Base-by-base conservation (phyloP, 768 basidiomycete species). In the Scleroderma citrinum region DNA sequence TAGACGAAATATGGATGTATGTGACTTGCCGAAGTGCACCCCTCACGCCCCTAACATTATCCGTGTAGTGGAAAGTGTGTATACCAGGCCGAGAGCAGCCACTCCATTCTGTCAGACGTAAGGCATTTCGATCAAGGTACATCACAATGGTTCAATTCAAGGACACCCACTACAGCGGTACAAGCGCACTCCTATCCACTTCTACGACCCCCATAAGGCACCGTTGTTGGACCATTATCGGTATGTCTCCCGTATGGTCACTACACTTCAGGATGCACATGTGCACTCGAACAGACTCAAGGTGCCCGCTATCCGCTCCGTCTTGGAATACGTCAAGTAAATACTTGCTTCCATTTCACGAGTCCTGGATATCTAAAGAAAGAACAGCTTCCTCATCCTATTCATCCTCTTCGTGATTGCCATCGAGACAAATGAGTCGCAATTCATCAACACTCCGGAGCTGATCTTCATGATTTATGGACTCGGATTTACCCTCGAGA, bases 151-250 rank as follows among this genome's bases (percentile, higher is more conserved):
- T 16, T 42, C 23, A 47, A 14, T 32, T n/a, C 19, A 32, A 46
- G 7, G 52, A 20, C 26, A 17, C 7, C 48, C n/a, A 29, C 26
- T 38, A 17, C 54, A 94, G 92, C 93, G 89, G 23, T 97, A 97
- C 68, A 96, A 96, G 71, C 79, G 85, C 42, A 89, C 80, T 21
- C 92, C 94, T 11, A 78, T 96, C 30, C 90, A 93, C 64, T 87
- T 95, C 57, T 96, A 97, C 64, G 92, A 97, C 62, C 93, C 93
- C 3, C 86, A 92, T 60, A 90, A 83, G 63, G 93, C 93, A 0
- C 91, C 93, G 16, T 66, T 96, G n/a, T 77, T 97, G 7, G 92
- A 97, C 61, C 93, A 97, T 67, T 97, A 96, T 61, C 83, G 94
- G 89, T 90, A 47, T 29, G 76, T 62, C 14, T n/a, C n/a, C 35